Conservation (phyloP, 2,329 filamentous ascomycete genomes). For the Ceratocystiopsis sp. region DNA sequence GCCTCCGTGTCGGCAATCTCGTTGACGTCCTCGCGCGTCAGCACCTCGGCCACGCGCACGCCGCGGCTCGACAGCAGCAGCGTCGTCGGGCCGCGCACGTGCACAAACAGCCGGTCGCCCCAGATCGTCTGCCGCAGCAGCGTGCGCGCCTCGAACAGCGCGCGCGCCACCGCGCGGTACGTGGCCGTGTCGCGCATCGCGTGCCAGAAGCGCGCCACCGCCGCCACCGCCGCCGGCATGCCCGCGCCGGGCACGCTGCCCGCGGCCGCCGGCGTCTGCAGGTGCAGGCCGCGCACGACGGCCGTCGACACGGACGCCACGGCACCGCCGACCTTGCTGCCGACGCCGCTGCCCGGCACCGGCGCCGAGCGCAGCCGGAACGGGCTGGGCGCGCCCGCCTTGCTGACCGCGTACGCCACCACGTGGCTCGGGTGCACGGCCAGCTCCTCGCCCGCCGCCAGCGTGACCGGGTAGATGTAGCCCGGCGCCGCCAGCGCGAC, state of each 20-base stretch:
- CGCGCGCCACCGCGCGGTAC: constrained; percentile 52
- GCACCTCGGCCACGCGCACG: constrained; percentile 56
- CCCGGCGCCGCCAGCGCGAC: constrained; percentile 73
- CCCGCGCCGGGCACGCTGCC: constrained; percentile 21
- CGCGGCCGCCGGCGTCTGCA: constrained; percentile 49
- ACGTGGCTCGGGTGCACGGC: constrained; percentile 84
- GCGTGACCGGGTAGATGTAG: constrained; percentile 70
- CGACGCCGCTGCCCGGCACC: background rate
- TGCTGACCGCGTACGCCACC: constrained; percentile 70
- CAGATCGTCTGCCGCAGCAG: constrained; percentile 69
- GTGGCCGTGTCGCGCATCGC: constrained; percentile 52
- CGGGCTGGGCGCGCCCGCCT: constrained; percentile 50
- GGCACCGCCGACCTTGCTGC: background rate
- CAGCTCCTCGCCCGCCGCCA: constrained; percentile 75
- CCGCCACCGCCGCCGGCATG: constrained; percentile 15
- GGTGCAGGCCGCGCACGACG: constrained; percentile 28
- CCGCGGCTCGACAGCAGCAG: constrained; percentile 81
- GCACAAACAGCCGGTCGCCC: constrained; percentile 84
- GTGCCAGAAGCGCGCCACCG: constrained; percentile 47
- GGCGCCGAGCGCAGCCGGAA: constrained; percentile 46
- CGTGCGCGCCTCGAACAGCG: constrained; percentile 55
- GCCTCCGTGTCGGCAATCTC: constrained; percentile 75
- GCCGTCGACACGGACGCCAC: constrained; percentile 1
- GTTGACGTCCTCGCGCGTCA: constrained; percentile 66
- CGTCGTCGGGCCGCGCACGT: constrained; percentile 73